Evolutionary conservation across 805 yeast genomes (phyloP), one percentile per base, ranked within the genome.

Genomic region (Millerago galiae): DNA sequence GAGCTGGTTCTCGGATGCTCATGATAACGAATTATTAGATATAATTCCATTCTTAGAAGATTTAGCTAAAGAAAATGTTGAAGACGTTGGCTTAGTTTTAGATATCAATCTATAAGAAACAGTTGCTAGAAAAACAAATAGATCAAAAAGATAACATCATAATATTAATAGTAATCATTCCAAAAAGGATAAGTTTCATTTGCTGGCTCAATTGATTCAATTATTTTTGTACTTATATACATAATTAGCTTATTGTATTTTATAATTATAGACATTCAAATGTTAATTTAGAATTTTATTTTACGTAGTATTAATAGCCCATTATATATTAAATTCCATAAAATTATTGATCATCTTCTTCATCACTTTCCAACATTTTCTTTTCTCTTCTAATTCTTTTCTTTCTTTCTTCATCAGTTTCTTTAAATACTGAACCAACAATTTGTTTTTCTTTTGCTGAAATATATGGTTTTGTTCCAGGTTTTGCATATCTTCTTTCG

Each of bases 1-100:
- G 51, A 82, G 93, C 61, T 93, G 99, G 99, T 93, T 93, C 71
- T 86, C 96, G 52, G 99, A 93, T 65, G 80, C 93, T 25, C 99
- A 93, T 62, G 99, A 93, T 63, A 90, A 90, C 61, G 99, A 93
- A 70, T 72, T 93, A 55, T 64, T 86, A 48, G 99, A 93, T 64
- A 77, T 93, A 63, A 67, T 93, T 42, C 99, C 98, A 12, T 79
- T 93, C 46, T 71, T 93, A 52, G 87, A 88, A 61, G 98, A 93
- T 60, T 66, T 93, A 43, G 77, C 96, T 7, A 66, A 72, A 49
- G 60, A 71, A 10, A 72, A 71, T 36, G 96, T 93, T 42, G 83
- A 81, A 49, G 96, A 93, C 63, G 95, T 93, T 29, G 80, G 89
- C 30, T 63, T 81, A 50, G 91, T 91, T 36, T 73, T 93, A 54